Evolutionary conservation across 192 early-diverging fungal genomes (phyloP), one percentile per base, ranked within the genome.

Genomic region (Hyaloraphidium curvatum): DNA sequence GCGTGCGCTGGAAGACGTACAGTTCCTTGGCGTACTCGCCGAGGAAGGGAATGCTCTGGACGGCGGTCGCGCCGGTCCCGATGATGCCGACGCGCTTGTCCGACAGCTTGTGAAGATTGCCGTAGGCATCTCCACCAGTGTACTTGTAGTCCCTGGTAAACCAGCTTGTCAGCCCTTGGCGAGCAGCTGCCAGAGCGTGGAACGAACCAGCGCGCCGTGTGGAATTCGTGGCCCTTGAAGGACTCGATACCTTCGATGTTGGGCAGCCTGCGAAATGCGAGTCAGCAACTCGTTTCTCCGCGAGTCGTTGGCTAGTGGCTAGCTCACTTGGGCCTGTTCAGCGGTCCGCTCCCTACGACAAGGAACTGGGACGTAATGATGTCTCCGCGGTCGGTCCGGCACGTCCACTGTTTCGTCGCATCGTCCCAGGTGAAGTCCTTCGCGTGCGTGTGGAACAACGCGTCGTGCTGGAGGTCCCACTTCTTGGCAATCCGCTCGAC

Each of bases 381-480:
- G 43, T 48, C 43, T 14, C 25, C 23, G 43, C 23, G 43, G 14
- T 48, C 43, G 11, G 43, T 48, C 7, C 17, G 14, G 43, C 43
- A 14, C 17, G 7, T 11, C 43, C 43, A 48, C 9, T 22, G 17
- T 48, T 48, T 48, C 14, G 11, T 25, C 7, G 14, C 43, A 25
- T 48, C 43, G 25, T 48, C 43, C 43, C 43, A 48, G 17, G 43
- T 5, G 19, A 48, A 48, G 7, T 48, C 43, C 19, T 48, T 48
- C 43, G 25, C 11, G 17, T 14, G 17, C 4, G 43, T 48, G 7
- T 14, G 25, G 19, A 48, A 48, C 7, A 48, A 22, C 17, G 43
- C 43, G 19, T 48, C 17, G 43, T 48, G 17, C 14, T 48, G 25
- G 5, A 48, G 19, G 23, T 25, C 43, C 17, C 25, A 48, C 25